phyloP scores from a whole-genome alignment of 768 basidiomycete genomes.

The Mycena olivaceomarginata region DNA sequence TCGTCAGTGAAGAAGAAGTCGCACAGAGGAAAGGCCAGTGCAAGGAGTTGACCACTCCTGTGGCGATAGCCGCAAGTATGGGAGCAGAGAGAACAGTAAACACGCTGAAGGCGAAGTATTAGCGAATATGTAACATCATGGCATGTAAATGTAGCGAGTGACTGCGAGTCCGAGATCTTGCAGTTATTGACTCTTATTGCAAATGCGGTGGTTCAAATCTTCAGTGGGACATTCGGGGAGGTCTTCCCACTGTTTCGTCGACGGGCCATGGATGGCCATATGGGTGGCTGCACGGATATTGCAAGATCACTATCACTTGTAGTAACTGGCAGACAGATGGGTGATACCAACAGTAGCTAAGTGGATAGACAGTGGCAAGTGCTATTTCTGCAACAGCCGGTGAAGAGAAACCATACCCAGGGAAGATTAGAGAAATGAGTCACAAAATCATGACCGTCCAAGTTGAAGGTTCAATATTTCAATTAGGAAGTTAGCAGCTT shows the following conservation, averaged over 20 bases:
- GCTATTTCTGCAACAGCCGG: no score
- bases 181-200: no score
- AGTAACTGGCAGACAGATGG: neutral
- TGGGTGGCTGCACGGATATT: no score
- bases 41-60: conserved; percentile 14
- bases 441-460: neutral
- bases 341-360: neutral
- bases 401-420: no score
- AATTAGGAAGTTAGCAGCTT: neutral
- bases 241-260: no score
- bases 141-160: neutral
- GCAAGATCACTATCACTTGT: no score
- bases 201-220: no score
- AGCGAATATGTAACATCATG: conserved; percentile 20
- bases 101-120: conserved; percentile 35
- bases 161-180: neutral
- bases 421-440: neutral
- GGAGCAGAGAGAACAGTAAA: conserved; percentile 1
- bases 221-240: no score
- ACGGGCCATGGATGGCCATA: no score
- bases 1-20: conserved; percentile 81
- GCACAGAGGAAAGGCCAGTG: conserved; percentile 64
- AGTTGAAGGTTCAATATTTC: neutral
- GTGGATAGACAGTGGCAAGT: no score
- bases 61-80: conserved; percentile 33